These are phyloP conservation scores for Leishmania tarentolae DNA, from an alignment of 208 protist species.

Conservation along the genomic window DNA sequence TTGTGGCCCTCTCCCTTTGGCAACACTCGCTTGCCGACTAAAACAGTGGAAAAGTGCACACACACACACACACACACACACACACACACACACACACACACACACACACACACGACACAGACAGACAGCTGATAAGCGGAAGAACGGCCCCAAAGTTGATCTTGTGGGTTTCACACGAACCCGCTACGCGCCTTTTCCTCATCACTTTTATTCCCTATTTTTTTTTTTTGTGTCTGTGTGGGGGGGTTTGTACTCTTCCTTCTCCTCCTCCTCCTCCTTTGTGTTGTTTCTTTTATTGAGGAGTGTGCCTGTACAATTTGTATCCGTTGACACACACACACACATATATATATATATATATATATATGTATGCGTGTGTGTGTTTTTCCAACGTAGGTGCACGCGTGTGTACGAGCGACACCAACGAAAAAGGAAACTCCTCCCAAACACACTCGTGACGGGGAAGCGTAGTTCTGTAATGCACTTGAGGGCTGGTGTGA, in stretches of 20 bases:
- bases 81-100: not conserved
- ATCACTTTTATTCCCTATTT: not conserved
- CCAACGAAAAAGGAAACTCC: not conserved
- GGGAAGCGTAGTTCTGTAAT: not conserved
- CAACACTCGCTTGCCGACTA: not conserved
- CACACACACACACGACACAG: not conserved
- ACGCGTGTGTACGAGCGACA: not conserved
- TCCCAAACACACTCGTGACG: not conserved
- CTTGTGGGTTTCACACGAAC: not conserved
- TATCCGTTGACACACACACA: not conserved
- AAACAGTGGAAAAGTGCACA: not conserved
- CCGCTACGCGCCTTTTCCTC: not conserved
- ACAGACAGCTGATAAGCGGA: not conserved
- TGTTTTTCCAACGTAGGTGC: not conserved
- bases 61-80: not conserved
- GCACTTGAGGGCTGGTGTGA: not conserved
- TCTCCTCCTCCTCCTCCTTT: slow-evolving; percentile 5
- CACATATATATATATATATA: not conserved
- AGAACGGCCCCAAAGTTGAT: not conserved
- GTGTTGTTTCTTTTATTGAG: not conserved
- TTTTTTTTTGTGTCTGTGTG: not conserved
- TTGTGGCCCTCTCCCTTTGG: not conserved
- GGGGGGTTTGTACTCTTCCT: not conserved
- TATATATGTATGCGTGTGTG: not conserved
- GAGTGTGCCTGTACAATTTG: not conserved